These are phyloP conservation scores for Magnolia officinalis DNA, from an alignment of 164 flowering plant species.

Conservation along the genomic window DNA sequence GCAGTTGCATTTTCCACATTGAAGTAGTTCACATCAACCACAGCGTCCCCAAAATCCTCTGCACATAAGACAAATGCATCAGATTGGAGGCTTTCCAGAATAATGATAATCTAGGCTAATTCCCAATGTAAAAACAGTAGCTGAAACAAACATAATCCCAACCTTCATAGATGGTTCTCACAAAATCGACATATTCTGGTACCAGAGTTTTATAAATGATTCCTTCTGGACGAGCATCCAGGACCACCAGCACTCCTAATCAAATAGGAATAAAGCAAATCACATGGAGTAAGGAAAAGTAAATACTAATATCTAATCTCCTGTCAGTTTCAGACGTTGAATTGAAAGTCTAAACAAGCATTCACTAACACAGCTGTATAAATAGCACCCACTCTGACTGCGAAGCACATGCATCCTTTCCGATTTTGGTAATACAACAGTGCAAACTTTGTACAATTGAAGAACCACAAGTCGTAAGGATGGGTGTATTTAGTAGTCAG, in stretches of 20 bases:
- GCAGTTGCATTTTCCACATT: conserved; percentile 47
- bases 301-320: neutral
- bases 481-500: too few species aligned
- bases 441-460: too few species aligned
- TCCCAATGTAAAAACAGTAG: neutral
- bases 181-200: conserved; percentile 70
- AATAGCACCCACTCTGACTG: too few species aligned
- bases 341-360: neutral
- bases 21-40: conserved; percentile 85
- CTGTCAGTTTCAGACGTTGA: neutral
- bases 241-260: conserved; percentile 78
- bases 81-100: neutral
- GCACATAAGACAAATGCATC: conserved; percentile 11
- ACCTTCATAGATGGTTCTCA: conserved; percentile 94
- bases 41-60: conserved; percentile 88
- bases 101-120: neutral
- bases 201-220: conserved; percentile 75
- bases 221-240: conserved; percentile 88
- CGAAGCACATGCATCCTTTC: too few species aligned
- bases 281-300: neutral
- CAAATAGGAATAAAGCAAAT: neutral
- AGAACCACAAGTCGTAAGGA: too few species aligned
- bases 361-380: too few species aligned
- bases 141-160: neutral
- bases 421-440: too few species aligned